Evolutionary conservation across 1,139 yeast species (phyloP).

Genomic region (Saccharomyces hybrid): DNA sequence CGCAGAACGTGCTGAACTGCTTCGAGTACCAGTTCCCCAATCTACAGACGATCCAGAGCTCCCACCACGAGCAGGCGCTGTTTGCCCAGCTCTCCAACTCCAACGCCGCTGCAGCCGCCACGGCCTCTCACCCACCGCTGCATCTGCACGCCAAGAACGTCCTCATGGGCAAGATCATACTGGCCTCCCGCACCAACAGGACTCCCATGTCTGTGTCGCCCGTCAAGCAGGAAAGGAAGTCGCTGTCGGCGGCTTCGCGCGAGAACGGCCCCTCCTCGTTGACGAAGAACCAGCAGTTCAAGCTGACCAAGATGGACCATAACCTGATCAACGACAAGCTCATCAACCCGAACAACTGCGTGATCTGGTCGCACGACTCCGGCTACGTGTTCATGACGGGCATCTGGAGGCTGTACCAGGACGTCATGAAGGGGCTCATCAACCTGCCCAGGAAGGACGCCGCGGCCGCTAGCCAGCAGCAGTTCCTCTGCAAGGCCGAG

Average conservation of each 20-base stretch:
- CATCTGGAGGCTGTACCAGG: constrained; percentile 57
- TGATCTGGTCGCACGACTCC: constrained; percentile 71
- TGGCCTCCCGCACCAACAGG: background rate
- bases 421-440: constrained; percentile 29
- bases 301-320: constrained; percentile 23
- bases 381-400: constrained; percentile 91
- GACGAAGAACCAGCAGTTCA: constrained; percentile 30
- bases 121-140: constrained; percentile 1
- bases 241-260: constrained; percentile 1
- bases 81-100: constrained; percentile 4
- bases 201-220: constrained; percentile 7
- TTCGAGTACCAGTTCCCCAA: constrained; percentile 28
- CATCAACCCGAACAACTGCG: constrained; percentile 42
- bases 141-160: background rate
- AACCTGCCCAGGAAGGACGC: constrained; percentile 3
- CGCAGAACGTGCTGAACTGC: constrained; percentile 18
- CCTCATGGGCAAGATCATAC: background rate
- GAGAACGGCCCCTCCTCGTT: constrained; percentile 4
- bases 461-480: constrained; percentile 4
- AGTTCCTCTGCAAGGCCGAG: constrained; percentile 10
- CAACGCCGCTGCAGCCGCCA: background rate
- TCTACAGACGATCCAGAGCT: constrained; percentile 7
- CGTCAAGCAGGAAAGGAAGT: background rate
- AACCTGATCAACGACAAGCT: constrained; percentile 13
- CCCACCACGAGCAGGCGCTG: background rate